Evolutionary conservation across 2,329 filamentous ascomycete species (phyloP).

Genomic region (Juglanconis oblonga): DNA sequence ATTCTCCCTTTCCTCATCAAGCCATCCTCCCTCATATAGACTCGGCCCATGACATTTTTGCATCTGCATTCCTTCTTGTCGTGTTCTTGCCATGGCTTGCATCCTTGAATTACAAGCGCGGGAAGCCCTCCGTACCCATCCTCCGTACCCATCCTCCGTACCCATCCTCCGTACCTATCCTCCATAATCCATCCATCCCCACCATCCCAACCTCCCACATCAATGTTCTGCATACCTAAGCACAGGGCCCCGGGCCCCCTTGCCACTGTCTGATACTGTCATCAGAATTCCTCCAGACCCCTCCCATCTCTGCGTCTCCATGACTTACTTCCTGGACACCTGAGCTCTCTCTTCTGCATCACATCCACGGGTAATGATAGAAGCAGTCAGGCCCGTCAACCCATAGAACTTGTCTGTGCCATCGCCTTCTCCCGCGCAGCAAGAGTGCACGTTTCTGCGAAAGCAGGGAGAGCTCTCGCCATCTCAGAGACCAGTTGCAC

Average conservation of each 20-base stretch:
- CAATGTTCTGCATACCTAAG: not conserved
- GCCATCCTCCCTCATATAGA: not conserved
- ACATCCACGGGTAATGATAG: not conserved
- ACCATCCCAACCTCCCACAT: not conserved
- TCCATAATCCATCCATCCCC: not conserved
- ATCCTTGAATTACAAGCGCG: conserved; percentile 1
- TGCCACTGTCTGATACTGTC: not conserved
- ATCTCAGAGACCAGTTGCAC: conserved; percentile 9
- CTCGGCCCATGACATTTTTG: not conserved
- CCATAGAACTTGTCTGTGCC: not conserved
- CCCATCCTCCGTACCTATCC: not conserved
- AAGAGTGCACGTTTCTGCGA: not conserved
- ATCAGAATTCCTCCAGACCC: conserved; percentile 6
- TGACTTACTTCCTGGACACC: not conserved
- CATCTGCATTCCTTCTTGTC: conserved; percentile 5
- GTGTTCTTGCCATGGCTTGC: conserved; percentile 3
- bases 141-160: not conserved
- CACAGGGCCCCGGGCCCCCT: not conserved
- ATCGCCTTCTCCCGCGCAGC: not conserved
- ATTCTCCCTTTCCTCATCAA: not conserved
- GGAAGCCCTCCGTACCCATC: not conserved
- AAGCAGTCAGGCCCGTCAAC: not conserved
- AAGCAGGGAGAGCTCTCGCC: conserved; percentile 16
- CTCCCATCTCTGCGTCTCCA: not conserved
- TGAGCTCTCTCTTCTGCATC: not conserved